Percentiles rank a stretch among this genome's conserved stretches.
Evolutionary conservation across 148 eudicot species (phyloP).

Genomic region (Silene uniflora): DNA sequence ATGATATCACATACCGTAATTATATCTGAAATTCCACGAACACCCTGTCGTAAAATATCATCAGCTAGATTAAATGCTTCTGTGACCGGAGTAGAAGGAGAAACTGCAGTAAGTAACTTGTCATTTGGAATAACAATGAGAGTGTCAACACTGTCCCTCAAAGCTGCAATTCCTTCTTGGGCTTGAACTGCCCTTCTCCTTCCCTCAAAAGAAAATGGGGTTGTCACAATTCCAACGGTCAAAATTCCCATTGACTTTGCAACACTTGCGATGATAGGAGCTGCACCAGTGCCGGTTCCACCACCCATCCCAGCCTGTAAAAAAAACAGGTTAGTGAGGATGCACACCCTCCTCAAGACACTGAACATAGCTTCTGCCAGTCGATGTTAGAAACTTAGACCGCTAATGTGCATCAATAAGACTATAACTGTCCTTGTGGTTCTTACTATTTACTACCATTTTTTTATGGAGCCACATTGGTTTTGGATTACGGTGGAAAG

Average conservation of each 20-base stretch:
- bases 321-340: slow-evolving; percentile 9
- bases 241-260: slow-evolving; percentile 95
- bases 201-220: slow-evolving; percentile 96
- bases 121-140: slow-evolving; percentile 97
- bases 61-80: slow-evolving; percentile 98
- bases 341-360: not conserved
- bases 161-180: slow-evolving; percentile 97
- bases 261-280: slow-evolving; percentile 86
- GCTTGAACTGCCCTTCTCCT: slow-evolving; percentile 97
- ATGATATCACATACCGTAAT: slow-evolving; percentile 61
- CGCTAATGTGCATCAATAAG: not conserved
- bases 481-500: not conserved
- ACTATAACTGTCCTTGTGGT: not conserved
- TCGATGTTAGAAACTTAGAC: not conserved
- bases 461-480: not conserved
- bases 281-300: slow-evolving; percentile 99
- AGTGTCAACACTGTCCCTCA: slow-evolving; percentile 96
- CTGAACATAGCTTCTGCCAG: not conserved
- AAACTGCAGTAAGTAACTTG: slow-evolving; percentile 88
- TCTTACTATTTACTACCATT: not conserved
- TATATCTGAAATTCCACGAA: slow-evolving; percentile 97
- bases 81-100: slow-evolving; percentile 94
- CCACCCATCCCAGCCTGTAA: slow-evolving; percentile 99
- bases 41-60: slow-evolving; percentile 98
- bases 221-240: slow-evolving; percentile 98